Base-by-base conservation (phyloP, 2,329 filamentous ascomycete genomes). In the Phymatotrichopsis omnivora region DNA sequence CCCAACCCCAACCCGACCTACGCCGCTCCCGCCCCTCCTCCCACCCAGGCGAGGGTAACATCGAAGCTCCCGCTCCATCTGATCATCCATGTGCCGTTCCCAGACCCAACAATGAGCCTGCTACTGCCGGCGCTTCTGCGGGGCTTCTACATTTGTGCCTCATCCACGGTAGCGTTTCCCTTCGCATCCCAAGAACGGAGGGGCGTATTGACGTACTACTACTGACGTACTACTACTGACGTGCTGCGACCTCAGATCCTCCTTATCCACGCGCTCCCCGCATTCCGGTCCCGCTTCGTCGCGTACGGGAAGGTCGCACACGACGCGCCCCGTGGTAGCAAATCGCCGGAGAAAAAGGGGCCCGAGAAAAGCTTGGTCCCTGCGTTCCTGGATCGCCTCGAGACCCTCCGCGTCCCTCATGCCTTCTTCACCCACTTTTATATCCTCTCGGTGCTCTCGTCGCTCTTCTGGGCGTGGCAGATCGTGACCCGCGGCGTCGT, bases 401-500 rank as follows among this genome's bases (percentile, higher is more conserved):
- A 74, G 25, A 65, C 63, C 28, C 62, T 73, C 55, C 74, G 75
- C 60, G 80, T 95, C 27, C 86, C 89, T 17, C 91, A 96, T 65
- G 74, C 74, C 51, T 96, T 84, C 78, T 96, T 96, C 63, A 73
- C 72, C 32, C 82, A 91, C 57, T 96, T 94, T 66, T 96, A 98
- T 62, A 60, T 82, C 42, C 62, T 78, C 27, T 89, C 84, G 3
- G 65, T 86, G 4, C 60, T 67, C 2, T 78, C 75, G 48, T 87
- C 84, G 0, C 58, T 76, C 4, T 82, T 87, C 62, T 95, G 87
- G 85, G 74, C 71, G 0, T 63, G 65, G 55, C 80, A 87, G 62
- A 73, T 82, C 42, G 53, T 74, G 19, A 64, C 59, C 20, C 62
- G 67, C 49, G 82, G 82, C 1, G 51, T 59, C 1, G 56, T 74